Conservation (phyloP, 129 eudicot species). For the Lonicera japonica region DNA sequence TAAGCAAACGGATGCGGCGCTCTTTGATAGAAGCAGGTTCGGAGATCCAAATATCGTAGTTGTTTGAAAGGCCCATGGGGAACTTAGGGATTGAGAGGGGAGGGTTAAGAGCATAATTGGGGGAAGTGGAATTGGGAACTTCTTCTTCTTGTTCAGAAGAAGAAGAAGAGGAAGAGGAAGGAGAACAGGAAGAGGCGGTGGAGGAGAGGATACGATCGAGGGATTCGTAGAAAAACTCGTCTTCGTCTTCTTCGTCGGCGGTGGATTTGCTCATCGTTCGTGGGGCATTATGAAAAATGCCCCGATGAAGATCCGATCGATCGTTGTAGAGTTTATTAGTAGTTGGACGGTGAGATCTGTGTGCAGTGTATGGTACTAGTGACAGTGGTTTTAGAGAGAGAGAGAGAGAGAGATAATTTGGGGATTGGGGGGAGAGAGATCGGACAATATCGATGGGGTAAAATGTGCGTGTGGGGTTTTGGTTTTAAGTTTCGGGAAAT, state of each 20-base stretch:
- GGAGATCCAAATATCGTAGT: slow-evolving; percentile 89
- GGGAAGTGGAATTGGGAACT: slow-evolving; percentile 18
- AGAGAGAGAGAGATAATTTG: slow-evolving; percentile 12
- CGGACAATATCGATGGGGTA: background rate
- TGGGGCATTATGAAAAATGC: slow-evolving; percentile 63
- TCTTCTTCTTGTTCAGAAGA: slow-evolving; percentile 25
- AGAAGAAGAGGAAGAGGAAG: slow-evolving; percentile 23
- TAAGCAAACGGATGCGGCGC: slow-evolving; percentile 74
- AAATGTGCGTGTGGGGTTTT: too few species aligned
- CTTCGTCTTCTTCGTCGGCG: slow-evolving; percentile 39
- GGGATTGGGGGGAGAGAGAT: slow-evolving; percentile 7
- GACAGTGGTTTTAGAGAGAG: slow-evolving; percentile 11
- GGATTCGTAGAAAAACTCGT: slow-evolving; percentile 74
- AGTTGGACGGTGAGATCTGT: slow-evolving; percentile 9
- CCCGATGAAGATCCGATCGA: slow-evolving; percentile 28
- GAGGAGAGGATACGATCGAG: slow-evolving; percentile 89
- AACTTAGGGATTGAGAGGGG: slow-evolving; percentile 24
- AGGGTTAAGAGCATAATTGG: slow-evolving; percentile 11
- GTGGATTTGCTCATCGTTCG: slow-evolving; percentile 71
- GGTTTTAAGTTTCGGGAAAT: slow-evolving; percentile 1
- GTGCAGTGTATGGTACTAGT: slow-evolving; percentile 40
- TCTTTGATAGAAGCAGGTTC: slow-evolving; percentile 74
- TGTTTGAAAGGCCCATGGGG: slow-evolving; percentile 42
- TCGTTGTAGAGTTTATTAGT: slow-evolving; percentile 2
- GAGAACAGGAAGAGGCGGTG: slow-evolving; percentile 72